These are phyloP conservation scores for Aspergillus bombycis DNA, from an alignment of 2,329 filamentous ascomycete genomes.

Conservation along the genomic window DNA sequence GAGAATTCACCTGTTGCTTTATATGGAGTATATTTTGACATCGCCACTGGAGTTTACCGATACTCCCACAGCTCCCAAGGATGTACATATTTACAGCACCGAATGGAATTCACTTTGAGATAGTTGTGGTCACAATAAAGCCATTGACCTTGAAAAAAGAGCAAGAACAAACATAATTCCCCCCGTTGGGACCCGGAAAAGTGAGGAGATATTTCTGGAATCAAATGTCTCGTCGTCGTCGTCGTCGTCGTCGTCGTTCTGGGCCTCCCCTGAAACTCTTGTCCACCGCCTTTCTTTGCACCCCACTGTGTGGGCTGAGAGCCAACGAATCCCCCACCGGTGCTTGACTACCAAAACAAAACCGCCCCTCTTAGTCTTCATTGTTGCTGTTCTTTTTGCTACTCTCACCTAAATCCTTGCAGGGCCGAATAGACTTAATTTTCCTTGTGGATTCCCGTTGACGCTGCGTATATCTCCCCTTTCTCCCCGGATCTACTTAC, in stretches of 20 bases:
- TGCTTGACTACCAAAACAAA: constrained; percentile 13
- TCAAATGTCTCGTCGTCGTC: too few relatives aligned
- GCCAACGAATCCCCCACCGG: constrained; percentile 6
- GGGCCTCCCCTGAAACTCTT: background rate
- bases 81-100: background rate
- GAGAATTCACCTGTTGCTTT: background rate
- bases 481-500: background rate
- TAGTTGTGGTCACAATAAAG: background rate
- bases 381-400: constrained; percentile 5
- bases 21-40: background rate
- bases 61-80: background rate
- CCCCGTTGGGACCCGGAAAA: background rate
- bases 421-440: background rate
- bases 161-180: background rate
- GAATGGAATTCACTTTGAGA: background rate
- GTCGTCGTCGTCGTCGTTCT: background rate
- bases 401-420: constrained; percentile 3
- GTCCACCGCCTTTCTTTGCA: constrained; percentile 7
- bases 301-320: constrained; percentile 5
- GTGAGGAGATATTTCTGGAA: background rate
- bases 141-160: background rate
- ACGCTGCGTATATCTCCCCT: background rate
- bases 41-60: background rate
- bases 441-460: background rate
- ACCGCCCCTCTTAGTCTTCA: constrained; percentile 10